Evolutionary conservation across 2,329 filamentous ascomycete species (phyloP).

Genomic region (Penicillium sp.): DNA sequence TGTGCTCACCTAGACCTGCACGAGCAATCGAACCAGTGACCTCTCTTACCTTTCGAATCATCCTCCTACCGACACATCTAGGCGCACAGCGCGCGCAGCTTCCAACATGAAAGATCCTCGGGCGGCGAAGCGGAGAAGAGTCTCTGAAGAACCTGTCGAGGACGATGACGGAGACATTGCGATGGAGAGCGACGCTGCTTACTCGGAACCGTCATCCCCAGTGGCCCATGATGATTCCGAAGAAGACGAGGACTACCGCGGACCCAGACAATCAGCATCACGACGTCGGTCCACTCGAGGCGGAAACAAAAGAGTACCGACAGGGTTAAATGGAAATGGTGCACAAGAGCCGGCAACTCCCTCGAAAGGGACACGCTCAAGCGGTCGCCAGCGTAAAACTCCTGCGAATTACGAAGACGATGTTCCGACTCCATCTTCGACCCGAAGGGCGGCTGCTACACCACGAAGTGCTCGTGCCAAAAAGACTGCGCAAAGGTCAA

Average conservation of each 20-base stretch:
- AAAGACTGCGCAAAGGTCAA: constrained; percentile 28
- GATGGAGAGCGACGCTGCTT: constrained; percentile 29
- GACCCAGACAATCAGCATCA: constrained; percentile 23
- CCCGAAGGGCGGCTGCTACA: constrained; percentile 24
- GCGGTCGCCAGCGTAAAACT: constrained; percentile 40
- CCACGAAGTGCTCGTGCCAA: constrained; percentile 25
- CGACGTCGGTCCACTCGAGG: constrained; percentile 29
- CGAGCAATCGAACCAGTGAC: neutral
- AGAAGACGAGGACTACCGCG: constrained; percentile 21
- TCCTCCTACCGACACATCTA: neutral
- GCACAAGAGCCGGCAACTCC: constrained; percentile 25
- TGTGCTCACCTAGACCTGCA: neutral
- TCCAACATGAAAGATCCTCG: constrained; percentile 37
- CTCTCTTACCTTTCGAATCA: neutral
- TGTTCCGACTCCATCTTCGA: constrained; percentile 24
- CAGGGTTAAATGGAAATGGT: constrained; percentile 11
- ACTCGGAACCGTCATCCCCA: constrained; percentile 20
- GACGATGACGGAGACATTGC: constrained; percentile 38
- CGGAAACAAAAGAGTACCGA: constrained; percentile 8
- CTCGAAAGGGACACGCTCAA: constrained; percentile 34
- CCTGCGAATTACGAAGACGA: constrained; percentile 38
- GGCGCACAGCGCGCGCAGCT: neutral
- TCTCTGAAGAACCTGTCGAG: constrained; percentile 30
- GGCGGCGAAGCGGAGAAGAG: constrained; percentile 41
- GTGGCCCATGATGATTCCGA: constrained; percentile 18